Conservation (phyloP, 1,284 basidiomycete species). For the Salmacisia buchloeana region DNA sequence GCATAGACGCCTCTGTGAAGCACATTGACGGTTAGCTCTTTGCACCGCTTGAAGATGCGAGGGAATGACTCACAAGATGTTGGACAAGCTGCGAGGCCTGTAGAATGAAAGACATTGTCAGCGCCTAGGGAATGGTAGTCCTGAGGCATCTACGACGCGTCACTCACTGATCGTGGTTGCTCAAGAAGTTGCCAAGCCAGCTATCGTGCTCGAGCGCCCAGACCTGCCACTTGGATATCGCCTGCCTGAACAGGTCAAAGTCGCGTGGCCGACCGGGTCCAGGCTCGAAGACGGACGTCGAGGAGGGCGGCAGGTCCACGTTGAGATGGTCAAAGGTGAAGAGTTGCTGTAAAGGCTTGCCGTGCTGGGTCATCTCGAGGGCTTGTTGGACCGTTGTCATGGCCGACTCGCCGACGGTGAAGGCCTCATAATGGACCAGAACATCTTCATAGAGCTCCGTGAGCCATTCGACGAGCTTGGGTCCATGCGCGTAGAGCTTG, state of each 20-base stretch:
- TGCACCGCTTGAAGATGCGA: too few species aligned
- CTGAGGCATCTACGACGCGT: too few species aligned
- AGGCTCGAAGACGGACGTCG: constrained; percentile 37
- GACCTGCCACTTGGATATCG: constrained; percentile 61
- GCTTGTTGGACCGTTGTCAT: constrained; percentile 16
- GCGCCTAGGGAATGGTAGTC: too few species aligned
- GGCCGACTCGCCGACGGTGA: constrained; percentile 64
- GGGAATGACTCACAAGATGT: constrained; percentile 1
- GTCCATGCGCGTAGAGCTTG: constrained; percentile 44
- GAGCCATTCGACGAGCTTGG: constrained; percentile 62
- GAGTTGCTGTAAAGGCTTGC: constrained; percentile 62
- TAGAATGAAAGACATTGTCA: not conserved
- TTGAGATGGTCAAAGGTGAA: constrained; percentile 66
- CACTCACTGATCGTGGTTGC: constrained; percentile 2
- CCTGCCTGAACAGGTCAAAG: constrained; percentile 59
- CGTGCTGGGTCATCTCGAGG: constrained; percentile 54
- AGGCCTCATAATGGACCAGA: constrained; percentile 52
- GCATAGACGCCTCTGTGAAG: constrained; percentile 58
- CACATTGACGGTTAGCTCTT: too few species aligned
- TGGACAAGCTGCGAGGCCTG: constrained; percentile 1
- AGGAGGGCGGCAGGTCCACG: constrained; percentile 49
- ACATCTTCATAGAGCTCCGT: constrained; percentile 60
- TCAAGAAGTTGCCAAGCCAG: constrained; percentile 7
- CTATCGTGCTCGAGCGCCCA: constrained; percentile 13
- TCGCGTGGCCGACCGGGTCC: constrained; percentile 57